Base-by-base conservation (phyloP, 1,139 yeast genomes). In the Suhomyces bolitotheri region DNA sequence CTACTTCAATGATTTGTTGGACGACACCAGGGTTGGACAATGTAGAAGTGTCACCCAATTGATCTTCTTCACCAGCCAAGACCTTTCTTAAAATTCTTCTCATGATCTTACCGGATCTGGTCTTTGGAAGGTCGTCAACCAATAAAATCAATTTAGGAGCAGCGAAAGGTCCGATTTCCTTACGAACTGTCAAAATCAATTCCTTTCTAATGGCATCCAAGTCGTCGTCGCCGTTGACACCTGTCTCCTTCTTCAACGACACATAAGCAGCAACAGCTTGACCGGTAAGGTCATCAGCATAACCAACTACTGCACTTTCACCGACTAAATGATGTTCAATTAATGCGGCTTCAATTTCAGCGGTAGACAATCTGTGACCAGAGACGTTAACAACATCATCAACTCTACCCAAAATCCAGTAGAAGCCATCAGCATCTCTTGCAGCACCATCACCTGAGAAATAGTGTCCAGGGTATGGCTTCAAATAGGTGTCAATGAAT, bases 391-490 rank as follows among this genome's bases (percentile, higher is more conserved):
- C 90, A 36, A 83, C 92, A 58, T 83, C 92, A 54, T 83, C 92
- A 39, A 82, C 90, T 62, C 92, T 73, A 47, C 92, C 92, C 56
- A 81, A 66, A 47, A 83, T 82, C 90, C 90, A 83, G 64, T 68
- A 81, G 64, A 77, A 82, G 2, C 90, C 90, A 54, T 83, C 89
- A 38, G 66, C 63, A 56, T 83, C 92, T 54, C 89, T 75, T 10
- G 88, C 89, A 25, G 88, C 89, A 62, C 90, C 90, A 58, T 83
- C 92, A 47, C 92, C 92, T 2, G 87, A 76, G 63, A 83, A 83
- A 60, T 82, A 83, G 54, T 78, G 74, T 38, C 80, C 78, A 28
- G 79, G 76, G 54, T 82, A 83, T 27, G 88, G 86, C 40, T 74
- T 79, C 51, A 82, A 64, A 59, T 83, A 83, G 12, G 90, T 82